These are phyloP conservation scores for Hypoxylon perforatum DNA, from an alignment of 495 filamentous ascomycete genomes.

Conservation along the genomic window DNA sequence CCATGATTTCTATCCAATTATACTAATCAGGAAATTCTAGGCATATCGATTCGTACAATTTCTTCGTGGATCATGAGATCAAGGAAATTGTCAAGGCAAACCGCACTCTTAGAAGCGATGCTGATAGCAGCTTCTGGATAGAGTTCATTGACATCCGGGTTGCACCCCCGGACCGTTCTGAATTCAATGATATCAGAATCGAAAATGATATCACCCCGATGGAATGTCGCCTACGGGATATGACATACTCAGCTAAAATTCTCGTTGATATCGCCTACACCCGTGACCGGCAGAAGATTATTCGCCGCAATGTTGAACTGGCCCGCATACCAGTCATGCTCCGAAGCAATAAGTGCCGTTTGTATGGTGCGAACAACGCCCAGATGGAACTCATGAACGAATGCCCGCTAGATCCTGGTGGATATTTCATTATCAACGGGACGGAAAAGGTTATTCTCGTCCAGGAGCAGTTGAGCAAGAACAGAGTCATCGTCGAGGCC, in stretches of 20 bases:
- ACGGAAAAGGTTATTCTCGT: constrained; percentile 98
- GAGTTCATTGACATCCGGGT: constrained; percentile 92
- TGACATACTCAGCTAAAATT: constrained; percentile 94
- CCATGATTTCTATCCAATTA: neutral
- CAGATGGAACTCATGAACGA: constrained; percentile 91
- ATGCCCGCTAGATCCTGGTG: constrained; percentile 94
- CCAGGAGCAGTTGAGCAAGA: constrained; percentile 98
- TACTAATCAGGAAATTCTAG: constrained; percentile 47
- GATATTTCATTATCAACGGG: constrained; percentile 90
- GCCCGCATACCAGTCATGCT: constrained; percentile 97
- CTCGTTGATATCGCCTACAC: constrained; percentile 88
- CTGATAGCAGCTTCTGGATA: constrained; percentile 86
- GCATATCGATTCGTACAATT: constrained; percentile 99
- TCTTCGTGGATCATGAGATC: constrained; percentile 92
- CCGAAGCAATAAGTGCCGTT: constrained; percentile 89
- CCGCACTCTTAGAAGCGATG: constrained; percentile 84
- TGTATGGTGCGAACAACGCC: constrained; percentile 79
- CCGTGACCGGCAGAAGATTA: constrained; percentile 76
- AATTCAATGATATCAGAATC: constrained; percentile 70
- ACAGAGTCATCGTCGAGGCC: constrained; percentile 95
- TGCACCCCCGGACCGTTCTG: constrained; percentile 77
- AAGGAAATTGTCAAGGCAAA: constrained; percentile 96
- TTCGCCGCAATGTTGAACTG: constrained; percentile 76
- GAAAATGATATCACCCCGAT: constrained; percentile 82
- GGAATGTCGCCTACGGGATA: constrained; percentile 94